Percentiles rank a stretch among this genome's conserved stretches.
These are phyloP conservation scores for Coemansia aciculifera DNA, from an alignment of 192 early-diverging fungal species.

Conservation along the genomic window DNA sequence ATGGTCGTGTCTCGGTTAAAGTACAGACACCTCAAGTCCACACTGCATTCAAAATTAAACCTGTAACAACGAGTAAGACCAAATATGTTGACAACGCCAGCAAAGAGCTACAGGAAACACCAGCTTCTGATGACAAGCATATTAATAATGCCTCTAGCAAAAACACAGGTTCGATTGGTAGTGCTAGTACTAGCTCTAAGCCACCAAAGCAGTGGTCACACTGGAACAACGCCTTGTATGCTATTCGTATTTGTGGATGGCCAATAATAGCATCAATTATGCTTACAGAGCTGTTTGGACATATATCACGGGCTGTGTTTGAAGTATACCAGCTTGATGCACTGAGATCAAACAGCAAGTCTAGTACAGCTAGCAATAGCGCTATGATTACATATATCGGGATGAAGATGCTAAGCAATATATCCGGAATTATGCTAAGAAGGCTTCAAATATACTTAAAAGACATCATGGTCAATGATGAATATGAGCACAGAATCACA, in stretches of 20 bases:
- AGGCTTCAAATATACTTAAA: not conserved
- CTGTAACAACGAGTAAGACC: conserved; percentile 29
- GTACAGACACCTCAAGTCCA: conserved; percentile 39
- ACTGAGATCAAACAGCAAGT: not conserved
- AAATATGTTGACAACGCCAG: not conserved
- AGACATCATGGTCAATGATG: not conserved
- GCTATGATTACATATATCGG: not conserved
- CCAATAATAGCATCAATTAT: not conserved
- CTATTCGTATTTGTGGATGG: conserved; percentile 10
- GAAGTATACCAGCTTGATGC: conserved; percentile 3
- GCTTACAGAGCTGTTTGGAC: not conserved
- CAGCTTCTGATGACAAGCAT: not conserved
- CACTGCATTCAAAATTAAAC: conserved; percentile 4
- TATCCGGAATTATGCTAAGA: not conserved
- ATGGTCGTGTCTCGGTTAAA: conserved; percentile 29
- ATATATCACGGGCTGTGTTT: not conserved
- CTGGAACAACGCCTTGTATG: conserved; percentile 59
- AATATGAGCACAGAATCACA: not conserved
- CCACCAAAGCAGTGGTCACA: not conserved
- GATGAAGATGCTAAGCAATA: not conserved
- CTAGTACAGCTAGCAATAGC: not conserved
- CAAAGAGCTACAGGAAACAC: not conserved
- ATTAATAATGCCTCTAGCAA: not conserved
- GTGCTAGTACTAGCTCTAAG: not conserved
- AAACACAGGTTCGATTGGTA: too few relatives aligned